These are phyloP conservation scores for Tremella fuciformis DNA, from an alignment of 768 basidiomycete species.

Conservation along the genomic window DNA sequence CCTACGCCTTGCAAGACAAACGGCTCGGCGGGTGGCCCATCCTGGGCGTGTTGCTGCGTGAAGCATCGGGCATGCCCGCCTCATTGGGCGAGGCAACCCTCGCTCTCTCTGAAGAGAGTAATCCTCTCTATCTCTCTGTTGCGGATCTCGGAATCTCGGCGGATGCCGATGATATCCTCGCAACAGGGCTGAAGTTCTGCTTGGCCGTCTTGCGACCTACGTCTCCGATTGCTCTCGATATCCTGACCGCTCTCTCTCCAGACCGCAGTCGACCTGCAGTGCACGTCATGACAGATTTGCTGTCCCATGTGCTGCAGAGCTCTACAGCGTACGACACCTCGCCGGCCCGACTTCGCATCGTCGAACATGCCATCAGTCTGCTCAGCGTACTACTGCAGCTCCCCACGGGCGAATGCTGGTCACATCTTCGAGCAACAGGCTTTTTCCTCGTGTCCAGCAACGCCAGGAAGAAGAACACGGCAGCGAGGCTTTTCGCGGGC, in stretches of 20 bases:
- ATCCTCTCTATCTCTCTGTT: conserved; percentile 24
- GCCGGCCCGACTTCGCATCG: neutral
- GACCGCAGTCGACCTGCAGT: conserved; percentile 70
- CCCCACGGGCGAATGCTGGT: conserved; percentile 57
- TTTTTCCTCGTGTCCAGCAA: conserved; percentile 55
- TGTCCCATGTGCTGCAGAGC: neutral
- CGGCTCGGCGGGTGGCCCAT: conserved; percentile 63
- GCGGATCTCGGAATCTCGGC: conserved; percentile 61
- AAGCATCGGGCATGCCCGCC: conserved; percentile 22
- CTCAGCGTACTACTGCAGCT: neutral
- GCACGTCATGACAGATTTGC: conserved; percentile 50
- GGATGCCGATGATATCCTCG: conserved; percentile 66
- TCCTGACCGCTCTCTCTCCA: conserved; percentile 78
- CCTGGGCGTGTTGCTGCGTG: conserved; percentile 70
- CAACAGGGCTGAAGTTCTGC: conserved; percentile 74
- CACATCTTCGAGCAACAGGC: conserved; percentile 75
- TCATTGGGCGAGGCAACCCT: neutral
- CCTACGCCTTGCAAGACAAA: neutral
- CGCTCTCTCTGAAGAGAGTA: neutral
- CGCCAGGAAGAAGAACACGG: conserved; percentile 18
- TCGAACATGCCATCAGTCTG: neutral
- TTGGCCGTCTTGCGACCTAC: conserved; percentile 70
- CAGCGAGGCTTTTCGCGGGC: conserved; percentile 62
- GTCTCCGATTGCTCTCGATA: conserved; percentile 61
- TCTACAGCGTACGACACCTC: neutral